These are phyloP conservation scores for Phalaenopsis aphrodite DNA, from an alignment of 106 monocot genomes.

Conservation along the genomic window DNA sequence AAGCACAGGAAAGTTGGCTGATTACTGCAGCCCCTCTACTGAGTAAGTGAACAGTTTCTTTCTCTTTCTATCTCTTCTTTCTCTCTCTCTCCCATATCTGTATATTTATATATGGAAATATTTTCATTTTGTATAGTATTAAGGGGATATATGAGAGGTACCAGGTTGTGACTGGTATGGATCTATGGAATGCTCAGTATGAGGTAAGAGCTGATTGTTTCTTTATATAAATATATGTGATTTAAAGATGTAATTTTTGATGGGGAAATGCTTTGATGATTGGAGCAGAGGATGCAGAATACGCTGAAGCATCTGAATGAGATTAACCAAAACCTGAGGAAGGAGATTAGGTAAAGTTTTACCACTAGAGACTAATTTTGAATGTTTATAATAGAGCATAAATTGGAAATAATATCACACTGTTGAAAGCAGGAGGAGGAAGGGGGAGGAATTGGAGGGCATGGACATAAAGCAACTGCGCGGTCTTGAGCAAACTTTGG, in stretches of 20 bases:
- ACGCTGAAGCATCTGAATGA: slow-evolving; percentile 67
- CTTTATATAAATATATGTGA: background rate
- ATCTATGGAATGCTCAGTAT: slow-evolving; percentile 80
- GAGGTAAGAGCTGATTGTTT: slow-evolving; percentile 28
- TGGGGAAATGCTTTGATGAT: background rate
- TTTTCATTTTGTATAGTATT: slow-evolving; percentile 20
- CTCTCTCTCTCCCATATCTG: background rate
- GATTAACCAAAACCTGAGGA: slow-evolving; percentile 68
- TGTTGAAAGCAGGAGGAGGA: slow-evolving; percentile 16
- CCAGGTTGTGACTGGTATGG: slow-evolving; percentile 40
- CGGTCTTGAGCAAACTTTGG: slow-evolving; percentile 34
- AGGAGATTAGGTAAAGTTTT: slow-evolving; percentile 56
- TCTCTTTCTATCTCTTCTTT: background rate
- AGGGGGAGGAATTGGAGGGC: slow-evolving; percentile 22
- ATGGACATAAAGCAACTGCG: slow-evolving; percentile 26
- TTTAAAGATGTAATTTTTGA: slow-evolving; percentile 8
- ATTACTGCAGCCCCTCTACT: slow-evolving; percentile 79
- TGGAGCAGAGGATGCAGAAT: slow-evolving; percentile 69
- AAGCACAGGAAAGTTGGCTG: slow-evolving; percentile 62
- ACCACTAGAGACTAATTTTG: too few species aligned
- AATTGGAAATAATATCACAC: too few species aligned
- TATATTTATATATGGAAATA: background rate
- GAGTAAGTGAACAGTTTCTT: slow-evolving; percentile 25
- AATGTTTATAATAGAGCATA: too few species aligned
- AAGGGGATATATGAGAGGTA: slow-evolving; percentile 64